Percentiles rank a stretch among this genome's conserved stretches.
Conservation (phyloP, 495 filamentous ascomycete genomes). For the Aspergillus wentii region DNA sequence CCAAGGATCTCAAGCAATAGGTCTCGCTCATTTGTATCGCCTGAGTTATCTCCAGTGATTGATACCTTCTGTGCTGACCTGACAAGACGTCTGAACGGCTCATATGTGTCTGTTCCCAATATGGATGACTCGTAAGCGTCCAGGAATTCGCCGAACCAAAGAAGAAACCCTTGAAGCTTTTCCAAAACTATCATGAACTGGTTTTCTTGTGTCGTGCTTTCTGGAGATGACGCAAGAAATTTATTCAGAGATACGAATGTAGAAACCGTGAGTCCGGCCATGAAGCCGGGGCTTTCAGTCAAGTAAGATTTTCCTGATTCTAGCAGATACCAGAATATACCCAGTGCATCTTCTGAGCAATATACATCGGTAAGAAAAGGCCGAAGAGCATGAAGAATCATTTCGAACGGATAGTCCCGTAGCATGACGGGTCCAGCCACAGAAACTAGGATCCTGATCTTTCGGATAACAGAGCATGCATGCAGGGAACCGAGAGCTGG, state of each 20-base stretch:
- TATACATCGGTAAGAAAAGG: slow-evolving; percentile 74
- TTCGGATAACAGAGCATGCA: slow-evolving; percentile 80
- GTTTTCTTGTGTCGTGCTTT: slow-evolving; percentile 68
- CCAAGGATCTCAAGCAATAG: slow-evolving; percentile 69
- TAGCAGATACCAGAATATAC: slow-evolving; percentile 81
- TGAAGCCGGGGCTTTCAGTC: slow-evolving; percentile 59
- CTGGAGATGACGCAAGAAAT: slow-evolving; percentile 63
- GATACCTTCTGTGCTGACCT: slow-evolving; percentile 55
- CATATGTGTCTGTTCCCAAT: slow-evolving; percentile 38
- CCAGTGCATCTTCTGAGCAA: slow-evolving; percentile 89
- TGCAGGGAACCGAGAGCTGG: slow-evolving; percentile 84
- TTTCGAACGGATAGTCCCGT: slow-evolving; percentile 82
- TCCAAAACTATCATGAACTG: slow-evolving; percentile 66
- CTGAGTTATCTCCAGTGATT: slow-evolving; percentile 53
- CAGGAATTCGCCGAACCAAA: slow-evolving; percentile 66
- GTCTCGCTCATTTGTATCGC: slow-evolving; percentile 61
- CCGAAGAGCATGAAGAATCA: slow-evolving; percentile 76
- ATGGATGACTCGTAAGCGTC: slow-evolving; percentile 46
- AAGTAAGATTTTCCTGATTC: slow-evolving; percentile 63
- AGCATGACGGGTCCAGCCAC: slow-evolving; percentile 67
- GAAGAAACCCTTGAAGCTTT: slow-evolving; percentile 61
- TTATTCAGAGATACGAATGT: slow-evolving; percentile 67
- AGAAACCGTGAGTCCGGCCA: slow-evolving; percentile 71
- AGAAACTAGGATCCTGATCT: slow-evolving; percentile 74
- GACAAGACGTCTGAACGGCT: slow-evolving; percentile 60